Conservation (phyloP, 208 protist genomes). For the Trypanosoma lewisi region DNA sequence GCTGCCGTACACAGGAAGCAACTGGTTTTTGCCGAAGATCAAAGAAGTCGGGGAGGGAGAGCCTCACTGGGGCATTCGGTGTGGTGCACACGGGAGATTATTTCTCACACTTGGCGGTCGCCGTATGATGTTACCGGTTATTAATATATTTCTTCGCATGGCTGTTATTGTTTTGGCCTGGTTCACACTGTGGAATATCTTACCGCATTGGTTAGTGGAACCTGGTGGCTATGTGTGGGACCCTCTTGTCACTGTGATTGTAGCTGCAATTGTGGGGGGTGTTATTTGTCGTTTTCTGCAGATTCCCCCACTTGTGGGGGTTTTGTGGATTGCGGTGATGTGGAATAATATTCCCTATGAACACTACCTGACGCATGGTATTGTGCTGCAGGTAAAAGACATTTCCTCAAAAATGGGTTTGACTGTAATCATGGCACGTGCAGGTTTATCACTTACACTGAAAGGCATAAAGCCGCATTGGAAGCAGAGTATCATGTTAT, state of each 20-base stretch:
- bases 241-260: slow-evolving; percentile 54
- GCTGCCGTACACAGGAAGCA: slow-evolving; percentile 66
- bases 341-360: slow-evolving; percentile 78
- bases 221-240: slow-evolving; percentile 81
- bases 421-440: slow-evolving; percentile 69
- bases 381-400: slow-evolving; percentile 48
- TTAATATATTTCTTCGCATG: slow-evolving; percentile 66
- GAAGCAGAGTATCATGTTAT: slow-evolving; percentile 61
- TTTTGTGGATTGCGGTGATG: slow-evolving; percentile 77
- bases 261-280: slow-evolving; percentile 62
- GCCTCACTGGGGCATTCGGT: slow-evolving; percentile 43
- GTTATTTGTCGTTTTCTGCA: slow-evolving; percentile 70
- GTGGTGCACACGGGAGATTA: slow-evolving; percentile 40
- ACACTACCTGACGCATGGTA: slow-evolving; percentile 59
- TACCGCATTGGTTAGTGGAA: slow-evolving; percentile 56
- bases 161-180: slow-evolving; percentile 59
- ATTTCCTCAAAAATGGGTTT: slow-evolving; percentile 68
- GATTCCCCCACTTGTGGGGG: slow-evolving; percentile 73
- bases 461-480: slow-evolving; percentile 70
- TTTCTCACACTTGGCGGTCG: slow-evolving; percentile 49
- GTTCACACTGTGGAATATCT: slow-evolving; percentile 67
- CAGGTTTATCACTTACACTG: slow-evolving; percentile 68
- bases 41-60: slow-evolving; percentile 37
- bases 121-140: slow-evolving; percentile 40
- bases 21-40: slow-evolving; percentile 73